Percentiles rank a stretch among this genome's conserved stretches.
These are phyloP conservation scores for Ailanthus altissimus DNA, from an alignment of 345 rosid species.

Conservation along the genomic window DNA sequence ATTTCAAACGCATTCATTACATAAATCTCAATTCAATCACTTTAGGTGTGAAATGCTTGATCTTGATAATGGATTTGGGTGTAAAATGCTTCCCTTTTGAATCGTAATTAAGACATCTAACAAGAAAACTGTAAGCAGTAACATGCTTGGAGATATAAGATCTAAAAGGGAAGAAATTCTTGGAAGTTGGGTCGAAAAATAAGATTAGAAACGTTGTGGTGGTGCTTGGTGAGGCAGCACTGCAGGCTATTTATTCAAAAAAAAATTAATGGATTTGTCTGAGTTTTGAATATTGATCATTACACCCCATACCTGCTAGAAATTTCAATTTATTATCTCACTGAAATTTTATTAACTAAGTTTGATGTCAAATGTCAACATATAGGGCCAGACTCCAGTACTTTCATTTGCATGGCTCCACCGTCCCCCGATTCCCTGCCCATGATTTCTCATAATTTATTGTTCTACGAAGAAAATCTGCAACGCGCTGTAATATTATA, in stretches of 20 bases:
- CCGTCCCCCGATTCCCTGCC: not conserved
- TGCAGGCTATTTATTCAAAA: not conserved
- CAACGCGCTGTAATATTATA: no score
- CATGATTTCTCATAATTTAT: no score
- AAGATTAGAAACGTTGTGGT: not conserved
- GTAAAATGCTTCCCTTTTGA: no score
- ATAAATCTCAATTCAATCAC: no score
- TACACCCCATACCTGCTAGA: not conserved
- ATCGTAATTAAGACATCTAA: no score
- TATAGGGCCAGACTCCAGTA: not conserved
- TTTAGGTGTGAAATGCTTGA: no score
- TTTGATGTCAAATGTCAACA: not conserved
- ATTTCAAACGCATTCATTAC: no score
- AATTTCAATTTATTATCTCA: not conserved
- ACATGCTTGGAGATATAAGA: no score
- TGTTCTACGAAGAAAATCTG: no score
- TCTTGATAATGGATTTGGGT: no score
- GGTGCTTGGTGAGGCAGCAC: not conserved
- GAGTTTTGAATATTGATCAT: not conserved
- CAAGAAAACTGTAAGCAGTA: no score
- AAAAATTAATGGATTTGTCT: constrained; percentile 12
- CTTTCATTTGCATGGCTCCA: not conserved
- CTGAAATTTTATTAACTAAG: not conserved
- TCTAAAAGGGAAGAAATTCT: no score
- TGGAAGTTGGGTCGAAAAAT: not conserved